Base-by-base conservation (phyloP, 129 eudicot genomes). In the Chrysanthemum makinoi region DNA sequence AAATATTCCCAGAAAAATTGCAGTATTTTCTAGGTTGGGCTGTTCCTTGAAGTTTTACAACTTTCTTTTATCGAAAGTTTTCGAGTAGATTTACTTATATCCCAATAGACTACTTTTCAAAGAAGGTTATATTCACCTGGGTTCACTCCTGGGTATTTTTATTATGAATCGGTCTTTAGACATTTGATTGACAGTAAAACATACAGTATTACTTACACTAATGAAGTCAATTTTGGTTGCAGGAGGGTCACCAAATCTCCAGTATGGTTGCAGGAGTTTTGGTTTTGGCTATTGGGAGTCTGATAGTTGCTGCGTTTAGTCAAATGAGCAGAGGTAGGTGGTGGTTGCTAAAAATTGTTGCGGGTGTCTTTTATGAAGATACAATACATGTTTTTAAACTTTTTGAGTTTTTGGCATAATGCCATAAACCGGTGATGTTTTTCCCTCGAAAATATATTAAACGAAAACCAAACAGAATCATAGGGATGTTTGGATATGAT, bases 241-340 rank as follows among this genome's bases (percentile, higher is more conserved):
- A 74, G 79, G 66, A 74, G 49, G 48, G 62, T 19, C 20, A 59
- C 39, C 6, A 49, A 65, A 69, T 43, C 16, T 50, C 70, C 30
- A 62, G 33, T 56, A 19, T 12, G 65, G 76, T 70, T 69, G 65
- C 65, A 6, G 76, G 81, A 43, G 76, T 55, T 62, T 17, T 77
- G 18, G 76, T 64, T 69, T 61, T 77, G 65, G 81, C 70, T 16
- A n/a, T 69, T 24, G 81, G 81, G 70, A 69, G 71, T 62, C 65
- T 77, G 71, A n/a, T 77, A 66, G 57, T 62, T 65, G 69, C 69
- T 64, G 69, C 76, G 59, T 69, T 69, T 77, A 57, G 76, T 69
- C 81, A 77, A 62, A 69, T 60, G 71, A 20, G 61, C 51, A 69
- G 62, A 62, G 81, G 81, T 77, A 77, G n/a, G 59, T 68, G 75